Evolutionary conservation across 352 stramenopile genomes (phyloP).

Genomic region (Globisporangium barbulae): DNA sequence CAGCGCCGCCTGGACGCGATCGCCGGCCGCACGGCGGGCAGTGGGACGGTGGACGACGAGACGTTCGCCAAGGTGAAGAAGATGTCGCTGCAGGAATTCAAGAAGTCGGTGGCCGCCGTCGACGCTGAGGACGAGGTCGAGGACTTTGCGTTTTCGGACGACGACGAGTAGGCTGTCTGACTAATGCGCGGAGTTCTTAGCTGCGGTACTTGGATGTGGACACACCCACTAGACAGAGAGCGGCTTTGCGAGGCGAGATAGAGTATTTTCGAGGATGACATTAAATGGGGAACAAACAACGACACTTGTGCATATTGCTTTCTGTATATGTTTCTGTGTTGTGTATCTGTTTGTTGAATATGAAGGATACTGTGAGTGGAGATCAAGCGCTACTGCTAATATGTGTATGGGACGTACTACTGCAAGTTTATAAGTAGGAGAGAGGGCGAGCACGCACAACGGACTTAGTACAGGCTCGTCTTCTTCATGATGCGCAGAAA

Average conservation of each 20-base stretch:
- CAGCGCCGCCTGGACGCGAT: constrained; percentile 34
- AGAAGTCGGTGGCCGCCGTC: constrained; percentile 66
- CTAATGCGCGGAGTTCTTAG: neutral
- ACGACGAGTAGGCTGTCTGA: constrained; percentile 44
- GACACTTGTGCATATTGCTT: constrained; percentile 8
- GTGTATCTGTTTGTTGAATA: neutral
- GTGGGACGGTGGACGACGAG: constrained; percentile 55
- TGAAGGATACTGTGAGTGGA: neutral
- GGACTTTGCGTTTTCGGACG: constrained; percentile 75
- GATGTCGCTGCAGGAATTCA: constrained; percentile 83
- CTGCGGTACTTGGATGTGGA: neutral
- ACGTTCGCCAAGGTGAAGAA: constrained; percentile 72
- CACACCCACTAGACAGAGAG: too few relatives aligned
- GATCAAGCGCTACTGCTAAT: neutral
- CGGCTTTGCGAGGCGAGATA: neutral
- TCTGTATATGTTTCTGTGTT: neutral
- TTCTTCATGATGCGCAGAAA: constrained; percentile 98
- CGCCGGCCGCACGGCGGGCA: constrained; percentile 20
- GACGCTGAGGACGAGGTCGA: constrained; percentile 72
- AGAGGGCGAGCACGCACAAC: too few relatives aligned
- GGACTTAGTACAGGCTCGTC: constrained; percentile 79
- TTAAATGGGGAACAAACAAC: constrained; percentile 1
- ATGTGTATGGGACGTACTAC: too few relatives aligned
- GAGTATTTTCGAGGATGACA: constrained; percentile 13
- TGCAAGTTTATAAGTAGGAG: too few relatives aligned